phyloP scores from a whole-genome alignment of 768 basidiomycete species.

The Exsudoporus frostii region DNA sequence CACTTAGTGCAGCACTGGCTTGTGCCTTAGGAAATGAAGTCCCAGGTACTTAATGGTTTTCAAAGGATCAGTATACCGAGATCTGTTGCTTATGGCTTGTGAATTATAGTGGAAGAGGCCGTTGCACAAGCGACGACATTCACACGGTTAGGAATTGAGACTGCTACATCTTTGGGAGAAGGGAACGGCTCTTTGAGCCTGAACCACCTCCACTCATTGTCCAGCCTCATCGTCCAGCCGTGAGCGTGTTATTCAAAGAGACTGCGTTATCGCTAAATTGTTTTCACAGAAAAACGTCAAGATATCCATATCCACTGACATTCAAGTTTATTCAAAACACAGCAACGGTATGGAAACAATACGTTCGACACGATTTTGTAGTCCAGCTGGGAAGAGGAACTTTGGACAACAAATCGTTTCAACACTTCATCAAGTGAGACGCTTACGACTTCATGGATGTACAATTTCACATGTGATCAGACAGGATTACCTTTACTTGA shows the following conservation, averaged over 20 bases:
- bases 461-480: background rate
- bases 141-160: background rate
- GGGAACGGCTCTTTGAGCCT: background rate
- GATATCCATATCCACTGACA: background rate
- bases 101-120: background rate
- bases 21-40: background rate
- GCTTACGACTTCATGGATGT: background rate
- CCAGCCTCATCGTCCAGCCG: background rate
- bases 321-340: background rate
- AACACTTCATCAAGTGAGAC: slow-evolving; percentile 3
- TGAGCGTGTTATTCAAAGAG: background rate
- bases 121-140: background rate
- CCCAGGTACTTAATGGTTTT: background rate
- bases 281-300: background rate
- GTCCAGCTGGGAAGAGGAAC: slow-evolving; percentile 2
- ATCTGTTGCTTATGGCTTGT: background rate
- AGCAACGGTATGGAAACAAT: slow-evolving; percentile 1
- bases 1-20: background rate
- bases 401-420: background rate
- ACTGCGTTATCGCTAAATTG: background rate
- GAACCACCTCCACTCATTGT: background rate
- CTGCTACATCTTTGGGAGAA: background rate
- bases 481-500: slow-evolving; percentile 3
- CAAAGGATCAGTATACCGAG: background rate
- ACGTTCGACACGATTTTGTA: slow-evolving; percentile 1